Evolutionary conservation across 345 rosid species (phyloP).

Genomic region (Populus pruinosa): DNA sequence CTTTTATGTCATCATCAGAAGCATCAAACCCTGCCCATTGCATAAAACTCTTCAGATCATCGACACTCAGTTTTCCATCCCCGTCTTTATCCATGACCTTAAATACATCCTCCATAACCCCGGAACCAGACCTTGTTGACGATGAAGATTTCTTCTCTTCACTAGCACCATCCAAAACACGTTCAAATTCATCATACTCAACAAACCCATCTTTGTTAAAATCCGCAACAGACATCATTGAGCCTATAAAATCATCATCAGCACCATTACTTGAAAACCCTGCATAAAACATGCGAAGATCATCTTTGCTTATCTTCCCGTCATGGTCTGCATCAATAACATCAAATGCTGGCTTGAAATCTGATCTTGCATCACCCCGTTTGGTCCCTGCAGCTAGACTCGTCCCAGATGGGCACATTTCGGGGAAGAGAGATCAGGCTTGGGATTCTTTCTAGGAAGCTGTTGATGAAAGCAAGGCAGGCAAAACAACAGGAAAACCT

Average conservation of each 20-base stretch:
- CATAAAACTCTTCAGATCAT: conserved; percentile 70
- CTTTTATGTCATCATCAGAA: conserved; percentile 57
- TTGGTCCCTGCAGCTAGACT: not conserved
- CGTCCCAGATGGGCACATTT: conserved; percentile 30
- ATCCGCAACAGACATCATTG: conserved; percentile 82
- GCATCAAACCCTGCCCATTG: conserved; percentile 55
- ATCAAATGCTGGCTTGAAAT: conserved; percentile 65
- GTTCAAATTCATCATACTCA: conserved; percentile 79
- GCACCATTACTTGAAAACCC: conserved; percentile 25
- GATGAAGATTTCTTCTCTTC: not conserved
- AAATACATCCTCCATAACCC: conserved; percentile 50
- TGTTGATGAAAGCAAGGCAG: not conserved
- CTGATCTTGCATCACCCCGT: conserved; percentile 12
- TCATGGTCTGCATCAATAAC: conserved; percentile 81
- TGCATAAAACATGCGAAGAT: conserved; percentile 54
- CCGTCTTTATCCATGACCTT: conserved; percentile 81
- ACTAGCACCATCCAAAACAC: conserved; percentile 9
- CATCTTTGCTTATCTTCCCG: conserved; percentile 83
- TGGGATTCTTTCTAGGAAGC: not conserved
- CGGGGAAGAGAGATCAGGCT: not conserved
- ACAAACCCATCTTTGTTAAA: conserved; percentile 74
- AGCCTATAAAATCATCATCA: conserved; percentile 44
- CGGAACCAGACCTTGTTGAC: not conserved
- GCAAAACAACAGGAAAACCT: not conserved
- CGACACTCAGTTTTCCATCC: conserved; percentile 63